Evolutionary conservation across 306 rosid species (phyloP).

Genomic region (Betula pendula): DNA sequence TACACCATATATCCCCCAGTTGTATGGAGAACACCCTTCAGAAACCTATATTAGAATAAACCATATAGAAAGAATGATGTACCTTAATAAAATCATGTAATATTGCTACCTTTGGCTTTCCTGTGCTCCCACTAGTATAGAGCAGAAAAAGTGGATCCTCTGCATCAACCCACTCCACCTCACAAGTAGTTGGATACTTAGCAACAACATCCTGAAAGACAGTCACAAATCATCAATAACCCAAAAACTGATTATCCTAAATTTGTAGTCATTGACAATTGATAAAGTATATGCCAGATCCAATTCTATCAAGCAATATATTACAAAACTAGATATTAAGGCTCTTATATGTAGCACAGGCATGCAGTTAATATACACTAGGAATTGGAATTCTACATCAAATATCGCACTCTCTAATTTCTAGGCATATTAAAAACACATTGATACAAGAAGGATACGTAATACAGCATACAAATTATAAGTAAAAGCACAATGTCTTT

Average conservation of each 20-base stretch:
- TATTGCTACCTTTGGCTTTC: constrained; percentile 83
- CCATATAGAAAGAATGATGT: constrained; percentile 7
- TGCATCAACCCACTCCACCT: constrained; percentile 98
- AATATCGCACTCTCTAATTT: constrained; percentile 1
- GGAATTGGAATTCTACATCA: constrained; percentile 1
- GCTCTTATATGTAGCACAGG: background rate
- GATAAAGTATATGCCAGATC: constrained; percentile 20
- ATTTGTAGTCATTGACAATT: constrained; percentile 13
- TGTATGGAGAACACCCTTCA: constrained; percentile 93
- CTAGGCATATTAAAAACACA: constrained; percentile 16
- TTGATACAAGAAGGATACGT: constrained; percentile 4
- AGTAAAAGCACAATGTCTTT: constrained; percentile 9
- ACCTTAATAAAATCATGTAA: constrained; percentile 11
- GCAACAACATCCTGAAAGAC: constrained; percentile 74
- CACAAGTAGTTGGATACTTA: constrained; percentile 68
- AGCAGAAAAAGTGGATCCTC: constrained; percentile 96
- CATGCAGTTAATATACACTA: background rate
- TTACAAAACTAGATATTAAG: background rate
- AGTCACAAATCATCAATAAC: constrained; percentile 24
- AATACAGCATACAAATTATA: constrained; percentile 20
- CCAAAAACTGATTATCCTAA: background rate
- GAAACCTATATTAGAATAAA: constrained; percentile 16
- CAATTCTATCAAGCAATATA: constrained; percentile 9
- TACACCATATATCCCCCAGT: constrained; percentile 98
- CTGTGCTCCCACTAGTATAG: constrained; percentile 98